Conservation (phyloP, 2,329 filamentous ascomycete species). For the Phaeophleospora eucalypticola region DNA sequence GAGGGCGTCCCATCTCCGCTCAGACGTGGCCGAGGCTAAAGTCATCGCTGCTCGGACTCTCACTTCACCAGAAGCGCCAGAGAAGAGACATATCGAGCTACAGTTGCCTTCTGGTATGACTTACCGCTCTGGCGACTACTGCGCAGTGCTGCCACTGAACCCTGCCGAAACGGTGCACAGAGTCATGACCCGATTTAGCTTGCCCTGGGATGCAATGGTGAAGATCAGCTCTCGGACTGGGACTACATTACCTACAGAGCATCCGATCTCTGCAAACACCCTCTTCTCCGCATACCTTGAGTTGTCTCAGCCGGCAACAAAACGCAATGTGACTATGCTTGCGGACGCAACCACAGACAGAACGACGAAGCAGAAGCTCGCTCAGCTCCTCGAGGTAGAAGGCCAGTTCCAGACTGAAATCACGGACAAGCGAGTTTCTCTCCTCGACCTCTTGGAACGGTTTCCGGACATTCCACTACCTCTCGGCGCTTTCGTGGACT, state of each 20-base stretch:
- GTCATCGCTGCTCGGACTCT: slow-evolving; percentile 54
- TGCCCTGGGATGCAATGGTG: slow-evolving; percentile 62
- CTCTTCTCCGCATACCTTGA: slow-evolving; percentile 69
- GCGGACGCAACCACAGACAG: slow-evolving; percentile 49
- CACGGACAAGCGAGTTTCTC: slow-evolving; percentile 44
- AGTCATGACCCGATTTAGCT: slow-evolving; percentile 60
- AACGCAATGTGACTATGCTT: slow-evolving; percentile 53
- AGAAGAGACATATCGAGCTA: slow-evolving; percentile 54
- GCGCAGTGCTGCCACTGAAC: slow-evolving; percentile 63
- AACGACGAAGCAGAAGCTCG: slow-evolving; percentile 48
- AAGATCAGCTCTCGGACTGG: slow-evolving; percentile 50
- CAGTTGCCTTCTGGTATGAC: slow-evolving; percentile 46
- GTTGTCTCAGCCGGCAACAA: slow-evolving; percentile 67
- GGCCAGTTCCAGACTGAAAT: slow-evolving; percentile 37
- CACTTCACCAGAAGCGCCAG: slow-evolving; percentile 47
- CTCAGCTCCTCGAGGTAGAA: slow-evolving; percentile 43
- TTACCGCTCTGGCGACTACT: slow-evolving; percentile 72
- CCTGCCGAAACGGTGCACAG: slow-evolving; percentile 58
- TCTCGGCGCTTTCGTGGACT: slow-evolving; percentile 63
- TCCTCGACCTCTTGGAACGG: slow-evolving; percentile 66
- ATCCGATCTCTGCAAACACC: slow-evolving; percentile 57
- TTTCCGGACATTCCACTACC: slow-evolving; percentile 58
- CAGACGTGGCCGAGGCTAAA: slow-evolving; percentile 59
- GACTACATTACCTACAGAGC: slow-evolving; percentile 61
- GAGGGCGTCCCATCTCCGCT: slow-evolving; percentile 56